These are phyloP conservation scores for Cinnamomum micranthum DNA, from an alignment of 164 flowering plant species.

Conservation along the genomic window DNA sequence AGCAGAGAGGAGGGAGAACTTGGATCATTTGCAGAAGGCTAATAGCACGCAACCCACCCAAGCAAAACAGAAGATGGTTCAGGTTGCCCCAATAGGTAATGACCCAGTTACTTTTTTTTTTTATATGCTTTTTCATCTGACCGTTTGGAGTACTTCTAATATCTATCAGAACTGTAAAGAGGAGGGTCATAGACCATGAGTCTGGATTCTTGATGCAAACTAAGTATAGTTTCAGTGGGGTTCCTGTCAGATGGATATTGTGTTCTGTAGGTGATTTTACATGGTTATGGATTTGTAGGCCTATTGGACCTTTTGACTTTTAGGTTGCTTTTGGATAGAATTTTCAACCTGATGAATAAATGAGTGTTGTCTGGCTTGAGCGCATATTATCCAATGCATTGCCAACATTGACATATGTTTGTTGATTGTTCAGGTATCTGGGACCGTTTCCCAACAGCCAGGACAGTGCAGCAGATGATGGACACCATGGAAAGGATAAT, in stretches of 20 bases:
- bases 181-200: too few species aligned
- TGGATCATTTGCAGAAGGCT: constrained; percentile 53
- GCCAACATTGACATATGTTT: background rate
- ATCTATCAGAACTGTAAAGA: too few species aligned
- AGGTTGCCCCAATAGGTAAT: constrained; percentile 39
- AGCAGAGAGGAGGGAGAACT: constrained; percentile 38
- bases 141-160: background rate
- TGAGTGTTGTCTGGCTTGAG: background rate
- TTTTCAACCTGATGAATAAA: background rate
- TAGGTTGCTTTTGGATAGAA: background rate
- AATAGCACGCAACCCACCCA: constrained; percentile 20
- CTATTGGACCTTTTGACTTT: background rate
- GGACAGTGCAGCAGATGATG: constrained; percentile 84
- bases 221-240: too few species aligned
- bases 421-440: constrained; percentile 44
- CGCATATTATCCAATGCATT: background rate
- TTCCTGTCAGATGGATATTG: too few species aligned
- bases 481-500: constrained; percentile 76
- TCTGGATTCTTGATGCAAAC: too few species aligned
- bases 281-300: background rate
- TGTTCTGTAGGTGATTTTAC: too few species aligned
- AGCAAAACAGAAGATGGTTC: constrained; percentile 21
- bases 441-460: constrained; percentile 80
- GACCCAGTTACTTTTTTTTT: background rate
- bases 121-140: background rate